Percentiles rank a stretch among this genome's conserved stretches.
Conservation (phyloP, 768 basidiomycete genomes). For the Favolaschia claudopus region DNA sequence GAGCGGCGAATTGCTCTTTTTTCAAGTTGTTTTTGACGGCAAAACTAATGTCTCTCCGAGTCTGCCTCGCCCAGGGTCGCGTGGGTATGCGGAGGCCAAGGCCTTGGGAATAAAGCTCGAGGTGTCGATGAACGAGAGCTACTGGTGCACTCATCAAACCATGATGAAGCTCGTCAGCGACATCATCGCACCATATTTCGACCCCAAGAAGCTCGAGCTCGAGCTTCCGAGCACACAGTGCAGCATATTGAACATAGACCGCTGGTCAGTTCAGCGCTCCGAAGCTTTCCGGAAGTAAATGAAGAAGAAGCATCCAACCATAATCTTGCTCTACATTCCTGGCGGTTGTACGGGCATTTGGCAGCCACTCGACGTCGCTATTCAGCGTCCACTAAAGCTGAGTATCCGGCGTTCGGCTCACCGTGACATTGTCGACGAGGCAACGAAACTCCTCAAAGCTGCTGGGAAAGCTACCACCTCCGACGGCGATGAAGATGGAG, state of each 20-base stretch:
- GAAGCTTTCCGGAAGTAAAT: conserved; percentile 44
- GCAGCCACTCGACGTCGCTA: conserved; percentile 41
- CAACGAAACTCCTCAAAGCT: conserved; percentile 22
- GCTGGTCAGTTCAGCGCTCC: conserved; percentile 46
- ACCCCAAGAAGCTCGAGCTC: conserved; percentile 19
- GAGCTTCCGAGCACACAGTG: conserved; percentile 29
- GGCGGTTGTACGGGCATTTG: conserved; percentile 40
- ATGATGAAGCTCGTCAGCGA: conserved; percentile 38
- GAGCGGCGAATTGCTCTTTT: conserved; percentile 38
- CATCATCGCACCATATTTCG: conserved; percentile 42
- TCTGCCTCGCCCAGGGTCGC: conserved; percentile 23
- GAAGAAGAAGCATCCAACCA: conserved; percentile 35
- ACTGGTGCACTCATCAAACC: conserved; percentile 35
- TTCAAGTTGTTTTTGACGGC: conserved; percentile 46
- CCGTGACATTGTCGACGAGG: conserved; percentile 37
- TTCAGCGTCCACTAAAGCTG: conserved; percentile 40
- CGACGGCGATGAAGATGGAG: conserved; percentile 1
- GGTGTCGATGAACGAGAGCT: conserved; percentile 33
- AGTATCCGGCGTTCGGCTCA: conserved; percentile 29
- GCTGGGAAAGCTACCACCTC: too few species aligned
- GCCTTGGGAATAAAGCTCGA: conserved; percentile 34
- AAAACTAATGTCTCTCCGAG: conserved; percentile 29
- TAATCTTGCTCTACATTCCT: conserved; percentile 40
- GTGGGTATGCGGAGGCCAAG: conserved; percentile 26
- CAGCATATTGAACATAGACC: conserved; percentile 40